Evolutionary conservation across 345 rosid species (phyloP).

Genomic region (Gynandropsis gynandra): DNA sequence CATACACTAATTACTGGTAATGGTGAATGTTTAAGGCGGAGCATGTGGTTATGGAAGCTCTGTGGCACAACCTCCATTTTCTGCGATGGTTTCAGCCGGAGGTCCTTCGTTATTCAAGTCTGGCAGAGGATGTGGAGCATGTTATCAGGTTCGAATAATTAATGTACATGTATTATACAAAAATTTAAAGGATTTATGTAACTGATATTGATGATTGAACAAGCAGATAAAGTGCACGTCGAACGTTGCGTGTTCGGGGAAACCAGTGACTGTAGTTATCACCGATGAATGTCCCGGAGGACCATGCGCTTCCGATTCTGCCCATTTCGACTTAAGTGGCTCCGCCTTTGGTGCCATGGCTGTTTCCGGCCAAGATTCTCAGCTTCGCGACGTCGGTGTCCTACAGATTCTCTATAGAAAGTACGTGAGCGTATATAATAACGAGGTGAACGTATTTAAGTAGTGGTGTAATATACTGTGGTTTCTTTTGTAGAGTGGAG

Average conservation of each 20-base stretch:
- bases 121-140: conserved; percentile 69
- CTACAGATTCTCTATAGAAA: conserved; percentile 45
- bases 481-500: conserved; percentile 31
- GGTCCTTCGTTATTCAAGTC: conserved; percentile 44
- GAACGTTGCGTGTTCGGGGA: conserved; percentile 45
- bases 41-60: conserved; percentile 49
- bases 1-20: neutral
- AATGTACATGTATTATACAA: neutral
- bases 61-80: conserved; percentile 43
- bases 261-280: conserved; percentile 47
- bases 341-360: conserved; percentile 77
- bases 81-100: conserved; percentile 45
- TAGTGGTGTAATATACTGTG: neutral
- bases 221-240: conserved; percentile 55
- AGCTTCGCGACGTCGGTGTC: conserved; percentile 45
- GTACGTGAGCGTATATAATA: too few relatives aligned
- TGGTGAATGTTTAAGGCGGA: conserved; percentile 36
- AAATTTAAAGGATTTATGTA: neutral
- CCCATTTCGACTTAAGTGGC: conserved; percentile 68
- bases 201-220: neutral
- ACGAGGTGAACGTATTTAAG: too few relatives aligned
- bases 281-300: conserved; percentile 57
- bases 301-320: conserved; percentile 35
- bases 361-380: conserved; percentile 35
- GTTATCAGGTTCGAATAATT: conserved; percentile 45